These are phyloP conservation scores for Glomus cerebriforme DNA, from an alignment of 192 early-diverging fungal species.

Conservation along the genomic window DNA sequence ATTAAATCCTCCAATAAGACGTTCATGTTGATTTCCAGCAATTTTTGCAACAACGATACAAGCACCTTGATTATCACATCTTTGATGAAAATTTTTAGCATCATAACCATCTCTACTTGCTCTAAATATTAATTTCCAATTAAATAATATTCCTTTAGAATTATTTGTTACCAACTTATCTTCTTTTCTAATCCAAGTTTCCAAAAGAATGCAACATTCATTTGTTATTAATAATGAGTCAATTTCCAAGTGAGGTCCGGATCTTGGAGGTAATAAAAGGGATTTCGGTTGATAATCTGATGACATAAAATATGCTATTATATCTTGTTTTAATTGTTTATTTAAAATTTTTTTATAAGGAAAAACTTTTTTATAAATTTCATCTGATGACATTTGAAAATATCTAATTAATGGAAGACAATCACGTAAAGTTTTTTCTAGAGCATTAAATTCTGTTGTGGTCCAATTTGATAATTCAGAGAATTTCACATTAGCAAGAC, in stretches of 20 bases:
- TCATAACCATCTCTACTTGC: constrained; percentile 9
- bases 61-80: background rate
- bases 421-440: background rate
- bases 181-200: background rate
- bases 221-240: background rate
- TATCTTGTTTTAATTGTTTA: background rate
- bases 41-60: background rate
- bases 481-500: background rate
- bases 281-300: background rate
- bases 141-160: background rate
- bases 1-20: background rate
- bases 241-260: background rate
- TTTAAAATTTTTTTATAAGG: constrained; percentile 19
- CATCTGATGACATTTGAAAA: background rate
- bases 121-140: constrained; percentile 2
- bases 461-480: constrained; percentile 11
- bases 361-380: constrained; percentile 15
- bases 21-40: background rate
- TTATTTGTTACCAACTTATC: background rate
- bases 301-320: background rate
- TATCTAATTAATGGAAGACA: constrained; percentile 3
- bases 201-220: background rate
- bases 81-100: background rate
- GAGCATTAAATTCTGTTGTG: background rate
- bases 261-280: background rate